Percentiles rank a stretch among this genome's conserved stretches.
Conservation (phyloP, 768 basidiomycete species). For the Amanita rimosa region DNA sequence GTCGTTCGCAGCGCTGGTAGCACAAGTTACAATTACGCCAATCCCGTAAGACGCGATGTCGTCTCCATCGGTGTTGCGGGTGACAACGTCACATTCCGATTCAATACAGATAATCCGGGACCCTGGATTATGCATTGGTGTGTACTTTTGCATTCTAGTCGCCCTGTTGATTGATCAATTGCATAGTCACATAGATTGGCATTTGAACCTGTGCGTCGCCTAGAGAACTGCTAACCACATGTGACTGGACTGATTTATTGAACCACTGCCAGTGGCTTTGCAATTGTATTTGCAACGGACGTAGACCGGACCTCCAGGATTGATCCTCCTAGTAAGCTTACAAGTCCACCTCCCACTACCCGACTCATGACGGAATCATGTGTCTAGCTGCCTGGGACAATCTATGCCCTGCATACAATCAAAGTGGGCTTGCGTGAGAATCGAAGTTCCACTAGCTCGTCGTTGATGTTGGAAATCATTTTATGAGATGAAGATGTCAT, state of each 20-base stretch:
- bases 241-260: neutral
- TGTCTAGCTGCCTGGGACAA: constrained; percentile 20
- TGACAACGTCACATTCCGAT: constrained; percentile 34
- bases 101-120: constrained; percentile 39
- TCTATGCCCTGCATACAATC: constrained; percentile 25
- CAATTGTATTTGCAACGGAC: constrained; percentile 29
- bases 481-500: neutral
- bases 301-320: constrained; percentile 5
- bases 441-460: too few relatives aligned
- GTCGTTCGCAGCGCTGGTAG: constrained; percentile 32
- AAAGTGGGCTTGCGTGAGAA: neutral
- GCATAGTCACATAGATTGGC: constrained; percentile 43
- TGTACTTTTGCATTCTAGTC: constrained; percentile 2
- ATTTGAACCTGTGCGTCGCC: constrained; percentile 26
- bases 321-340: constrained; percentile 10
- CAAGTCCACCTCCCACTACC: neutral
- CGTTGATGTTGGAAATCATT: too few relatives aligned
- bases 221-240: neutral
- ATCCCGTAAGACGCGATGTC: constrained; percentile 47
- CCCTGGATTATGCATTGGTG: constrained; percentile 42
- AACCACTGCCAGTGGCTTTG: constrained; percentile 20
- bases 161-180: neutral
- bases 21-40: constrained; percentile 27
- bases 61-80: constrained; percentile 18
- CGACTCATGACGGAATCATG: neutral